Evolutionary conservation across 139 green algal species (phyloP).

Genomic region (Chlorella sp.): DNA sequence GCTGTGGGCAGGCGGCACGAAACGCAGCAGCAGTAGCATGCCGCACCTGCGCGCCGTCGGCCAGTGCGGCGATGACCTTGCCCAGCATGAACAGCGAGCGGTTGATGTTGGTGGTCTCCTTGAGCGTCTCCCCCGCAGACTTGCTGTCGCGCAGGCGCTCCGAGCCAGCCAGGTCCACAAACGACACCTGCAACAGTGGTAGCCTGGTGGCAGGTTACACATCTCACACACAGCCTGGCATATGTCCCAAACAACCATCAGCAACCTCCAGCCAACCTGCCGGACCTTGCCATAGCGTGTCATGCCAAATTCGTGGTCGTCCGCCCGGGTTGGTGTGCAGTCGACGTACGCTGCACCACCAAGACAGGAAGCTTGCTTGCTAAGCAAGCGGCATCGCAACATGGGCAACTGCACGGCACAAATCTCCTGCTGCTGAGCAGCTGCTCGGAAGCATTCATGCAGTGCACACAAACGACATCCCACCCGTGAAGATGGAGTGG

Average conservation of each 20-base stretch:
- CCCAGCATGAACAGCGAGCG: slow-evolving; percentile 90
- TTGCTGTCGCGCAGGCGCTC: slow-evolving; percentile 87
- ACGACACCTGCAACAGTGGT: slow-evolving; percentile 60
- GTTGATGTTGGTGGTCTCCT: slow-evolving; percentile 96
- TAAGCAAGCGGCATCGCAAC: not conserved
- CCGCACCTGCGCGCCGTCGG: slow-evolving; percentile 26
- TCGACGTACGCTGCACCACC: slow-evolving; percentile 64
- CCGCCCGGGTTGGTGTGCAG: slow-evolving; percentile 26
- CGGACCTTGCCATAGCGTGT: slow-evolving; percentile 70
- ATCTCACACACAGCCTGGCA: not conserved
- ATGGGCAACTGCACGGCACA: no score
- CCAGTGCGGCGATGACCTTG: slow-evolving; percentile 71
- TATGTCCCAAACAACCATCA: not conserved
- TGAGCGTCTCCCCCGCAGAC: slow-evolving; percentile 72
- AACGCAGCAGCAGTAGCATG: no score
- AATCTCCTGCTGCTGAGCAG: not conserved
- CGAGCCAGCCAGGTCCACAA: slow-evolving; percentile 94
- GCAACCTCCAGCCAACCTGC: not conserved
- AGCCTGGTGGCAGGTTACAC: not conserved
- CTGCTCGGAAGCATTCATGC: not conserved
- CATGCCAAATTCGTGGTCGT: slow-evolving; percentile 59
- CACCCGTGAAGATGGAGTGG: slow-evolving; percentile 87
- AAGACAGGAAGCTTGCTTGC: not conserved
- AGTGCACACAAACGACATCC: not conserved
- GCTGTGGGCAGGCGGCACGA: no score